Evolutionary conservation across 108 stramenopile species (phyloP).

Genomic region (Cyclotella baltica): DNA sequence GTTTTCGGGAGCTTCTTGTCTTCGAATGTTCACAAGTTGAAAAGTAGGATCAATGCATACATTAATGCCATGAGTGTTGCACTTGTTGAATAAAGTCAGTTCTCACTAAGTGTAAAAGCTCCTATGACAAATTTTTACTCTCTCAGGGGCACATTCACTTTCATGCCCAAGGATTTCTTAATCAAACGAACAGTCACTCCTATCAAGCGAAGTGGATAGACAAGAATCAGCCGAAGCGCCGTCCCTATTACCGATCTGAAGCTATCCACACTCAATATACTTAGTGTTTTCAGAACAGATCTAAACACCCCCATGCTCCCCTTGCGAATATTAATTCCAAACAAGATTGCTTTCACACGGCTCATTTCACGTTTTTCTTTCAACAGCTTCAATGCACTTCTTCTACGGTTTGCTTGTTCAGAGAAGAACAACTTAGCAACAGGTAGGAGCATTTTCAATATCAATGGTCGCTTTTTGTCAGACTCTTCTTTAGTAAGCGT

Average conservation of each 20-base stretch:
- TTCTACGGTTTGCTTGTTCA: slow-evolving; percentile 74
- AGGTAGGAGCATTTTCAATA: slow-evolving; percentile 69
- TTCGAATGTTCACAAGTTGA: too few relatives aligned
- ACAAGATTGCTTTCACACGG: slow-evolving; percentile 53
- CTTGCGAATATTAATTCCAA: slow-evolving; percentile 59
- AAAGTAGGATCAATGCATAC: too few relatives aligned
- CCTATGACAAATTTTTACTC: neutral
- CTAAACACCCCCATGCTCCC: slow-evolving; percentile 46
- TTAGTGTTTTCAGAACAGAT: slow-evolving; percentile 43
- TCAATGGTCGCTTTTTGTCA: slow-evolving; percentile 59
- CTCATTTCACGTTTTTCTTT: slow-evolving; percentile 59
- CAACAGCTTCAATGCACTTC: slow-evolving; percentile 72
- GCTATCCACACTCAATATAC: slow-evolving; percentile 49
- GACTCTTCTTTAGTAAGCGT: slow-evolving; percentile 69
- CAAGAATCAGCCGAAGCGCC: slow-evolving; percentile 36
- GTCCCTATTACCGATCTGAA: slow-evolving; percentile 24
- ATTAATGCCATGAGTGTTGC: too few relatives aligned
- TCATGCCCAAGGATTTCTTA: slow-evolving; percentile 21
- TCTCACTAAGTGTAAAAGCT: too few relatives aligned
- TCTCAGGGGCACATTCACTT: slow-evolving; percentile 3
- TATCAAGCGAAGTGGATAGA: slow-evolving; percentile 50
- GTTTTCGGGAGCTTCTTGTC: too few relatives aligned
- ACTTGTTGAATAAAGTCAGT: too few relatives aligned
- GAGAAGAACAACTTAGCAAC: slow-evolving; percentile 70
- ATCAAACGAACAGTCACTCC: slow-evolving; percentile 14